Base-by-base conservation (phyloP, 495 filamentous ascomycete genomes). In the Tuber microsphaerosporum region DNA sequence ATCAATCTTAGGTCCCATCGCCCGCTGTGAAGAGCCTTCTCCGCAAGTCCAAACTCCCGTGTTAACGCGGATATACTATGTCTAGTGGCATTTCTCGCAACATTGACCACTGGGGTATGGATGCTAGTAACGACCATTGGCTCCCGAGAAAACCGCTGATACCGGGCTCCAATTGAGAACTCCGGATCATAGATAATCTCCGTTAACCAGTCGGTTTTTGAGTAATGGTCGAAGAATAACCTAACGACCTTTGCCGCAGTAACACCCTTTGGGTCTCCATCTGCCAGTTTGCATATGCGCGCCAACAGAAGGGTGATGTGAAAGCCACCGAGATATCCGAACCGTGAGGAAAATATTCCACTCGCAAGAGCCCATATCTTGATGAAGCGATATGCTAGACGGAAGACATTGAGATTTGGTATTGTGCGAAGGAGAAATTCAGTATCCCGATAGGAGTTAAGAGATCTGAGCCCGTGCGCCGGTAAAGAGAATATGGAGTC, bases 161-260 rank as follows among this genome's bases (percentile, higher is more conserved):
- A 89, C 5, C 81, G 83, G 9, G 87, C 82, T 17, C 72, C 74
- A 34, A 77, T 81, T 77, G 87, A 82, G 80, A 88, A 87, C 72
- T 84, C 82, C 1, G 87, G 86, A 76, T 91, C 89, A 72, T 85
- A 88, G 19, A 85, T 85, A 20, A 86, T 81, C 1, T 87, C 79
- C 20, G 79, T 83, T 42, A 81, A 75, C 86, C 86, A 91, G 74
- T 88, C 81, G 76, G 90, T 89, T 34, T 75, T 68, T 10, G 89
- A 84, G 78, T 90, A 91, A 78, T 90, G 85, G n/a, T 82, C 51
- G 80, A 89, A 90, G 83, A 91, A 91, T 22, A 86, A 84, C 14
- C 78, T 77, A 8, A 89, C 65, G 16, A 89, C 79, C 61, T 86
- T 84, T 20, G 85, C 80, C 20, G 85, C 82, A 10, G 85, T 83